A percentile compares a stretch with the other conserved stretches of the same genome.
Conservation (phyloP, 73 alveolate genomes). For the Symbiodinium pilosum region DNA sequence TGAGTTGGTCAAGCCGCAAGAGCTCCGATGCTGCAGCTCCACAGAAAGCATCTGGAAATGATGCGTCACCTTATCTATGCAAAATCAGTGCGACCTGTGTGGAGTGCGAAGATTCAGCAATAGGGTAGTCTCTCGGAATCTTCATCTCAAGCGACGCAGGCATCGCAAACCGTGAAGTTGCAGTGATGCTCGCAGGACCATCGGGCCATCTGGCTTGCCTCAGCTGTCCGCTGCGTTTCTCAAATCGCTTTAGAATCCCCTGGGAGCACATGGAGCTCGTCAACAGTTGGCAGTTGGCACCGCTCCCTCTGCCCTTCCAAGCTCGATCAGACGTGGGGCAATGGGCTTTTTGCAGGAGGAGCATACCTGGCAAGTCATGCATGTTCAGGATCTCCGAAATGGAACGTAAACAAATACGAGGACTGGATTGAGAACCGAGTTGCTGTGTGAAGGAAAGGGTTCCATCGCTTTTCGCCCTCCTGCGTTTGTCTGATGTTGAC, state of each 20-base stretch:
- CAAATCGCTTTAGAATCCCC: too few relatives aligned
- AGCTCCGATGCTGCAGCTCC: background rate
- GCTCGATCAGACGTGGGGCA: background rate
- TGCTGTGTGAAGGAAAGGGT: background rate
- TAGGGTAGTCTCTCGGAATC: too few relatives aligned
- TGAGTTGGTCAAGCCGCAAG: background rate
- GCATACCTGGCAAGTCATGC: background rate
- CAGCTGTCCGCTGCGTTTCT: too few relatives aligned
- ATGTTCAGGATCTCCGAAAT: background rate
- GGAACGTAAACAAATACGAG: too few relatives aligned
- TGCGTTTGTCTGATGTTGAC: background rate
- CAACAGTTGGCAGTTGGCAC: too few relatives aligned
- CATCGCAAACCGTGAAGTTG: constrained; percentile 52
- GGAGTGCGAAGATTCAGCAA: too few relatives aligned
- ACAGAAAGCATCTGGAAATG: background rate
- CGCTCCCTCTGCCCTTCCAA: too few relatives aligned
- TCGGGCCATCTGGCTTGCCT: constrained; percentile 40
- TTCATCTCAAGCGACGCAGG: constrained; percentile 24
- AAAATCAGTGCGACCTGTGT: too few relatives aligned
- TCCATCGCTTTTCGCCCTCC: constrained; percentile 2
- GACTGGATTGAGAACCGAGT: background rate
- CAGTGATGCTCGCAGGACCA: constrained; percentile 65
- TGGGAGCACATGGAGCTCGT: too few relatives aligned
- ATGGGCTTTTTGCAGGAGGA: background rate
- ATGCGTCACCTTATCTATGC: background rate